Evolutionary conservation across 495 filamentous ascomycete genomes (phyloP).

Genomic region (Penicillium goetzii): DNA sequence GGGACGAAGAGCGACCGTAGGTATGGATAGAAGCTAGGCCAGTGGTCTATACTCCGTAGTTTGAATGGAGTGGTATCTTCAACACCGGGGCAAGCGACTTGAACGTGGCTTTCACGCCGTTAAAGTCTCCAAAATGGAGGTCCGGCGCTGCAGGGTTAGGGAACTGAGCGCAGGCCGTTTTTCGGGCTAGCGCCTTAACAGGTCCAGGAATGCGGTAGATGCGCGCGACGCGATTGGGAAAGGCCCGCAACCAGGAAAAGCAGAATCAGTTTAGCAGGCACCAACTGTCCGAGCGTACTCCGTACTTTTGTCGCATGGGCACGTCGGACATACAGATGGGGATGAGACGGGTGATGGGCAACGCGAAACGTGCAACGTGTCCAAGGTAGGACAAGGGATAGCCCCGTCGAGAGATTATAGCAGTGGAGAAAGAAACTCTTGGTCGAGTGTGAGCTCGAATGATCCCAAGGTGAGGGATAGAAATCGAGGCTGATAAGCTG

Average conservation of each 20-base stretch:
- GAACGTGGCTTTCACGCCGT: constrained; percentile 3
- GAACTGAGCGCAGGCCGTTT: constrained; percentile 17
- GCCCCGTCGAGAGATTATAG: background rate
- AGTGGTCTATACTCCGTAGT: background rate
- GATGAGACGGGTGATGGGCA: background rate
- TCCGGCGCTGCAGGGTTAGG: background rate
- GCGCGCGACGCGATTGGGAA: constrained; percentile 8
- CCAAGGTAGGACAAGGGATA: background rate
- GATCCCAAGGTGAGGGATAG: constrained; percentile 1
- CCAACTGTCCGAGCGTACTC: constrained; percentile 13
- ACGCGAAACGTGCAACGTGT: constrained; percentile 7
- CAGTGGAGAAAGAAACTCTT: too few relatives aligned
- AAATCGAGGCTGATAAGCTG: constrained; percentile 30
- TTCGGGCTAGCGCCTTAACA: constrained; percentile 13
- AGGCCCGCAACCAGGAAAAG: background rate
- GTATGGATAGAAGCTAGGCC: background rate
- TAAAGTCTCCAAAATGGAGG: background rate
- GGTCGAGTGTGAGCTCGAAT: background rate
- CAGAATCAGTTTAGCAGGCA: constrained; percentile 11
- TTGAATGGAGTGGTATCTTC: background rate
- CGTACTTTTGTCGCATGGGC: constrained; percentile 10
- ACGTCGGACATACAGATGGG: constrained; percentile 4
- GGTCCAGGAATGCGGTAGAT: background rate
- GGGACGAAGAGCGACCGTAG: background rate
- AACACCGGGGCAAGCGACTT: background rate